Conservation (phyloP, 495 filamentous ascomycete genomes). For the Choiromyces venosus region DNA sequence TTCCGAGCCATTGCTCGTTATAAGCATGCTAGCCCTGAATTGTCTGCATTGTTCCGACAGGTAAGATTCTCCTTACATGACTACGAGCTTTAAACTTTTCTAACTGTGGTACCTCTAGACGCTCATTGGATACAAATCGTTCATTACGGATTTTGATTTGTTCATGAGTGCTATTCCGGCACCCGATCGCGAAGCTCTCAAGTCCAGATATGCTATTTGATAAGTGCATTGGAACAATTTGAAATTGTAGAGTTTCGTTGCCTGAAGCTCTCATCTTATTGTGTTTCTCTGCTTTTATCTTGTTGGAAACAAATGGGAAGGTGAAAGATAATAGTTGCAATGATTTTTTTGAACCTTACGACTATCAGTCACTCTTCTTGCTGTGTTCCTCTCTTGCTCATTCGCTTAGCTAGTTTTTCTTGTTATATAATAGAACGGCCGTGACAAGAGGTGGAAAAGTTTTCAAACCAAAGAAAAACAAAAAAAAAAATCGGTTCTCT, state of each 20-base stretch:
- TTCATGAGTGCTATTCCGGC: slow-evolving; percentile 66
- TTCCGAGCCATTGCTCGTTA: slow-evolving; percentile 80
- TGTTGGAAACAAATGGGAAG: slow-evolving; percentile 12
- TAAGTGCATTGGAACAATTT: slow-evolving; percentile 6
- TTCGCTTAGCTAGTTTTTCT: slow-evolving; percentile 14
- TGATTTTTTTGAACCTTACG: slow-evolving; percentile 21
- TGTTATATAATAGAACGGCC: slow-evolving; percentile 14
- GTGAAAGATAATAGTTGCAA: slow-evolving; percentile 26
- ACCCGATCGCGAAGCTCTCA: slow-evolving; percentile 56
- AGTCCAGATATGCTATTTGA: slow-evolving; percentile 47
- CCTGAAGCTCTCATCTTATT: slow-evolving; percentile 17
- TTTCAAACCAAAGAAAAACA: neutral
- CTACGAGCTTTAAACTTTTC: slow-evolving; percentile 12
- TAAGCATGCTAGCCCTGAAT: slow-evolving; percentile 49
- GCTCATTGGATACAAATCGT: slow-evolving; percentile 70
- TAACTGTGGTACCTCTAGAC: slow-evolving; percentile 54
- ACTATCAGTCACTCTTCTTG: neutral
- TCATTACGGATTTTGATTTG: slow-evolving; percentile 78
- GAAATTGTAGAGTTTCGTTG: slow-evolving; percentile 22
- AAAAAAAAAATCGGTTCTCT: no score
- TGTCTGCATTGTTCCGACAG: slow-evolving; percentile 48
- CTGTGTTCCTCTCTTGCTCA: slow-evolving; percentile 16
- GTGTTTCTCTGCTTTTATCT: slow-evolving; percentile 16
- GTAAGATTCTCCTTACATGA: slow-evolving; percentile 41
- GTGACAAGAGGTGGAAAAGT: slow-evolving; percentile 2